phyloP scores from a whole-genome alignment of 768 basidiomycete genomes.

The Mycena floridula region DNA sequence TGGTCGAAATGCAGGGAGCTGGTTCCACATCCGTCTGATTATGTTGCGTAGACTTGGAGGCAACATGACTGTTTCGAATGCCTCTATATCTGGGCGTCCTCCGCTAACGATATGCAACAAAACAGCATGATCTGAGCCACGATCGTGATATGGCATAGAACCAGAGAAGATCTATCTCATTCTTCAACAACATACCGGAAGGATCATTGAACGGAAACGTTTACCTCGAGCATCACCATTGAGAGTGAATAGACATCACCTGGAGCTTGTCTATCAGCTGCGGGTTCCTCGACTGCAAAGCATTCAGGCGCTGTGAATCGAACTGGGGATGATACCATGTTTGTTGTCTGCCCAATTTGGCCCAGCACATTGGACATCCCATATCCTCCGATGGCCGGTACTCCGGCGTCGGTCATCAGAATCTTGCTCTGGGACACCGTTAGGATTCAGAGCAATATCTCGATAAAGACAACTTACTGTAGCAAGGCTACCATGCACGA shows the following conservation, averaged over 20 bases:
- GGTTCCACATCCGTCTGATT: neutral
- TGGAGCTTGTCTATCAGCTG: neutral
- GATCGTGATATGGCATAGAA: neutral
- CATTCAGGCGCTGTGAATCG: conserved; percentile 9
- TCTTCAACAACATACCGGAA: neutral
- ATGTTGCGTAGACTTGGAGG: no score
- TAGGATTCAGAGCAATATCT: neutral
- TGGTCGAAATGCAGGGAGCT: neutral
- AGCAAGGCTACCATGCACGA: conserved; percentile 12
- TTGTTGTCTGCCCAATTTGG: conserved; percentile 1
- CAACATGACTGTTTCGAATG: neutral
- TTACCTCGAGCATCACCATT: conserved; percentile 10
- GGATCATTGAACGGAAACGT: neutral
- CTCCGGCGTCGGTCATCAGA: conserved; percentile 1
- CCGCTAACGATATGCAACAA: neutral
- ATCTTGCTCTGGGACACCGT: conserved; percentile 7
- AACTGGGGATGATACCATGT: conserved; percentile 2
- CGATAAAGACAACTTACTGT: conserved; percentile 5
- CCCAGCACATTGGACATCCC: conserved; percentile 2
- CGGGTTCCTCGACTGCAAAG: conserved; percentile 2
- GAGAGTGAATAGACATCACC: conserved; percentile 10
- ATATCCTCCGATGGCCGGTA: conserved; percentile 7
- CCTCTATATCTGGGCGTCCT: neutral
- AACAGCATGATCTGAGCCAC: neutral
- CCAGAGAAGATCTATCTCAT: neutral